phyloP scores from a whole-genome alignment of 2,329 filamentous ascomycete species.

The Venturia nashicola region DNA sequence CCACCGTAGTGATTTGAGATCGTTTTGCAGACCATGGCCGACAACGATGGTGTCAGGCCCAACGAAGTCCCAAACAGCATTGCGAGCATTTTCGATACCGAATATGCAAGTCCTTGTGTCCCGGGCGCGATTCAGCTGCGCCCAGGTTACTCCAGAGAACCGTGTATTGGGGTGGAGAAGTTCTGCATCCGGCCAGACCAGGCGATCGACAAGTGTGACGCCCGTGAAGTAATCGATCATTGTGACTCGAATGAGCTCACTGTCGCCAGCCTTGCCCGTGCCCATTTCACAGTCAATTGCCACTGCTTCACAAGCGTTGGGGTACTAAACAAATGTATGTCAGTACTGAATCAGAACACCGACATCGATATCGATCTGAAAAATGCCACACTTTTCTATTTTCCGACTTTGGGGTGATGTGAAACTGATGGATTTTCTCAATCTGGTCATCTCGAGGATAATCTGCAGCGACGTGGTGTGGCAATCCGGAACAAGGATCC shows the following conservation, averaged over 20 bases:
- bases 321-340: not conserved
- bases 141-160: slow-evolving; percentile 36
- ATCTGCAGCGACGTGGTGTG: not conserved
- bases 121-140: slow-evolving; percentile 26
- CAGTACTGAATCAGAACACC: not conserved
- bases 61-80: slow-evolving; percentile 32
- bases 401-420: not conserved
- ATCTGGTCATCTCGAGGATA: not conserved
- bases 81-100: slow-evolving; percentile 31
- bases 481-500: not conserved
- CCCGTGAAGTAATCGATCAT: slow-evolving; percentile 40
- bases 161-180: slow-evolving; percentile 39
- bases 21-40: slow-evolving; percentile 32
- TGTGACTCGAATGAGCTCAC: slow-evolving; percentile 40
- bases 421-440: not conserved
- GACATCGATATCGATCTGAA: not conserved
- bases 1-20: slow-evolving; percentile 36
- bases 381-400: not conserved
- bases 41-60: slow-evolving; percentile 36
- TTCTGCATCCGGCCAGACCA: slow-evolving; percentile 35
- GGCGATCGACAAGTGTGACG: slow-evolving; percentile 35
- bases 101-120: slow-evolving; percentile 23
- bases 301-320: slow-evolving; percentile 19
- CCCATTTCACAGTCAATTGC: slow-evolving; percentile 48
- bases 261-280: slow-evolving; percentile 29